Evolutionary conservation across 768 basidiomycete genomes (phyloP), one percentile per base, ranked within the genome.

Genomic region (Chalciporus pseudorubinellus): DNA sequence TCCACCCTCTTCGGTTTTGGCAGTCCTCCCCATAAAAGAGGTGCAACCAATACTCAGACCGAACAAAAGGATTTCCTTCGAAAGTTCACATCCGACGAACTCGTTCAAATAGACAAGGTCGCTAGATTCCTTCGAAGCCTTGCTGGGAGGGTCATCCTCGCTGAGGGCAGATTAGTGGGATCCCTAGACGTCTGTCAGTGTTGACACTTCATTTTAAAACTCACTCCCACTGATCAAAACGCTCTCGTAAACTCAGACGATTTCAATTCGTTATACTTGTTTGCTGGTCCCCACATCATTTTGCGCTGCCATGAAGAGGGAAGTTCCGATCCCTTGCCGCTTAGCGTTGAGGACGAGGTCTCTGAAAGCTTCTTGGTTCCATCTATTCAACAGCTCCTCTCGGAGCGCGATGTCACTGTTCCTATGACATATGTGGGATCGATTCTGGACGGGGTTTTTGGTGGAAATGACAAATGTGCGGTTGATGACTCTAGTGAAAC

Each of bases 231-330:
- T 53, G 26, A 50, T 48, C n/a, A 0, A 10, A 28, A 4, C 11
- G 6, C 8, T 3, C 11, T 20, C n/a, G 10, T 19, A 12, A 31
- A 16, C 3, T 34, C 31, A 60, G 59, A 60, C 20, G 51, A 60
- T 18, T 60, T 56, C 14, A 6, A 48, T 10, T 39, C 34, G 10
- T 34, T 57, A n/a, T 57, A 48, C 26, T 31, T 60, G 12, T 60
- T 57, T n/a, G 48, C 59, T 14, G 58, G 59, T 31, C 59, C 59
- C 1, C 52, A 44, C 13, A 24, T 49, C 12, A 44, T 60, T 39
- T 38, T 58, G 36, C 55, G 54, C 6, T 59, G 59, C 51, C 49
- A 55, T 18, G 57, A 59, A 39, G 59, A 59, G 36, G 44, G 43
- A 36, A 50, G 38, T 14, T 53, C 53, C 4, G 22, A n/a, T 18